These are phyloP conservation scores for Ascomycota sp. DNA, from an alignment of 2,329 filamentous ascomycete species.

Conservation along the genomic window DNA sequence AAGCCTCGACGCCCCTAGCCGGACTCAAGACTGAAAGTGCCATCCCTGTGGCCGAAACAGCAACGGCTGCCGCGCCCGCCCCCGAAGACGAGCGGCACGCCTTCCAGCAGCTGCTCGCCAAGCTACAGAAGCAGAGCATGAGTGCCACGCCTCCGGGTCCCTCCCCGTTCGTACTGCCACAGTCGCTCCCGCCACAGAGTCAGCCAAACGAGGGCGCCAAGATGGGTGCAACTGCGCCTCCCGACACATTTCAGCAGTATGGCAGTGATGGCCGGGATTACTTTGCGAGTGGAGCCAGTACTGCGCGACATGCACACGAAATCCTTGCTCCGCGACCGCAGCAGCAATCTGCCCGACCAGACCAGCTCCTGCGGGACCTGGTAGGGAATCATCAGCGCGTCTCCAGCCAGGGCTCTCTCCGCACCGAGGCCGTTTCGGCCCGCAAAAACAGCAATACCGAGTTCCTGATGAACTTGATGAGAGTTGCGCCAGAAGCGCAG, in stretches of 20 bases:
- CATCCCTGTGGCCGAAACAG: background rate
- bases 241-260: constrained; percentile 25
- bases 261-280: constrained; percentile 23
- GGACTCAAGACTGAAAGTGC: constrained; percentile 7
- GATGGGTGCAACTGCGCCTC: constrained; percentile 21
- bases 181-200: constrained; percentile 10
- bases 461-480: constrained; percentile 69
- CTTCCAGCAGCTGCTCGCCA: constrained; percentile 61
- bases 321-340: constrained; percentile 28
- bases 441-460: constrained; percentile 48
- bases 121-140: constrained; percentile 42
- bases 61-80: constrained; percentile 5
- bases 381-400: constrained; percentile 34
- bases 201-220: constrained; percentile 8
- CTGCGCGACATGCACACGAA: constrained; percentile 23
- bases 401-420: constrained; percentile 25
- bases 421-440: constrained; percentile 19
- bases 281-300: constrained; percentile 14
- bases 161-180: constrained; percentile 17
- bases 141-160: constrained; percentile 22
- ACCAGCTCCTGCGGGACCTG: constrained; percentile 38
- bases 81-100: constrained; percentile 59
- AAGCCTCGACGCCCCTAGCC: constrained; percentile 22
- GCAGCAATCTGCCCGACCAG: constrained; percentile 27
- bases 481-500: constrained; percentile 24